Evolutionary conservation across 176 grass and related monocot species (phyloP), one percentile per base, ranked within the genome.

Genomic region (Carex myosuroides): DNA sequence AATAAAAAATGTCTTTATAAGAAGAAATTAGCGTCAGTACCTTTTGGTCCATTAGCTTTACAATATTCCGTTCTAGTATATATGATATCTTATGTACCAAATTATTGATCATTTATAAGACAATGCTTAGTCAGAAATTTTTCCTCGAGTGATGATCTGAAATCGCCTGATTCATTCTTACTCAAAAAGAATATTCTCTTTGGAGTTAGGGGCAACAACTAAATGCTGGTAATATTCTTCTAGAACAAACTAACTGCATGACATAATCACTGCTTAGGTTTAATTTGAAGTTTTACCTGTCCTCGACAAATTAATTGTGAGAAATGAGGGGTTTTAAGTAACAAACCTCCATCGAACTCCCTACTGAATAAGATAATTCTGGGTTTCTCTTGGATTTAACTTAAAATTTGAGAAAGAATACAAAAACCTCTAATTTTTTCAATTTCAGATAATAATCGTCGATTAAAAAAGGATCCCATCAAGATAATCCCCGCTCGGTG

Each of bases 31-130:
- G 3, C 4, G 6, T 48, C 22, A 17, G 55, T 89, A 94, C 81
- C 75, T 88, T 44, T 30, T 88, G 24, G 26, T 77, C 50, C 42
- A 56, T 29, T 32, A 13, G 12, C 13, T 77, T 77, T 56, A 75
- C 5, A 77, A 77, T 55, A 55, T 12, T 16, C 10, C 24, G 14
- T 54, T 76, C 13, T 2, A 54, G 20, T 21, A 17, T 76, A 53
- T 46, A 41, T 8, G 22, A 76, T 56, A 77, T 77, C 46, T 72
- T 42, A 50, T 73, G 39, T 42, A 70, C 35, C 8, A 4, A 14
- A 70, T 8, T 42, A 70, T 70, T 18, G 17, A 70, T 70, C 67
- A 70, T 44, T 61, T 70, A 20, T 70, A n/a, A 44, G 16, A 42
- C 2, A 70, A 16, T 44, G 67, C 35, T 69, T 17, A 69, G 16